A percentile compares a stretch with the other conserved stretches of the same genome.
These are phyloP conservation scores for Tylopilus plumbeoviolaceoides DNA, from an alignment of 768 basidiomycete genomes.

Conservation along the genomic window DNA sequence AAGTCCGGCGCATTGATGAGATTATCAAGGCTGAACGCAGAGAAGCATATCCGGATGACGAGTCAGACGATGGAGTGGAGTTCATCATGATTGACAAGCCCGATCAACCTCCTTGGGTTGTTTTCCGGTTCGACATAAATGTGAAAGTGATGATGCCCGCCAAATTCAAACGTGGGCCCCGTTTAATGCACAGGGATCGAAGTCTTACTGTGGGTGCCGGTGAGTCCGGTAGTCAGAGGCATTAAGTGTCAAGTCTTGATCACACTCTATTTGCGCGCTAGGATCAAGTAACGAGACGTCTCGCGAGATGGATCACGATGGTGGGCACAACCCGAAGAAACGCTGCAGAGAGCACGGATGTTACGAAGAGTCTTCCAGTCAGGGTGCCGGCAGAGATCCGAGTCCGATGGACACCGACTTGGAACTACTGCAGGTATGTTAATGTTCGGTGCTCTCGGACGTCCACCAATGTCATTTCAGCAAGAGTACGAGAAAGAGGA, in stretches of 20 bases:
- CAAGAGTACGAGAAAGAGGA: conserved; percentile 9
- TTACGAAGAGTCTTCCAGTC: background rate
- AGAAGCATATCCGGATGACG: background rate
- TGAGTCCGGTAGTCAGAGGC: background rate
- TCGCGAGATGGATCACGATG: background rate
- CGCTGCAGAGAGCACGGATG: background rate
- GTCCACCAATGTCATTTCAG: background rate
- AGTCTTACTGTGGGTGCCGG: background rate
- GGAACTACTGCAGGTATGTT: conserved; percentile 1
- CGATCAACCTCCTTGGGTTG: conserved; percentile 8
- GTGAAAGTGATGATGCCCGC: background rate
- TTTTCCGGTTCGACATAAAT: conserved; percentile 11
- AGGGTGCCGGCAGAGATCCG: background rate
- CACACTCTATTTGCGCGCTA: background rate
- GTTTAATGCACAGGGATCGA: background rate
- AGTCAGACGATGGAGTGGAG: background rate
- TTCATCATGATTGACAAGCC: conserved; percentile 15
- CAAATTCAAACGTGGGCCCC: background rate
- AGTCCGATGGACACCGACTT: background rate
- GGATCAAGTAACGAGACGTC: background rate
- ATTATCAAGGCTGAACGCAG: conserved; percentile 6
- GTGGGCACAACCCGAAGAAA: background rate
- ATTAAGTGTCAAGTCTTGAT: background rate
- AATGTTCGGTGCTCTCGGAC: background rate
- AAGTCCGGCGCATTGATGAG: conserved; percentile 13